Base-by-base conservation (phyloP, 768 basidiomycete genomes). In the Leccinum rimulosum region DNA sequence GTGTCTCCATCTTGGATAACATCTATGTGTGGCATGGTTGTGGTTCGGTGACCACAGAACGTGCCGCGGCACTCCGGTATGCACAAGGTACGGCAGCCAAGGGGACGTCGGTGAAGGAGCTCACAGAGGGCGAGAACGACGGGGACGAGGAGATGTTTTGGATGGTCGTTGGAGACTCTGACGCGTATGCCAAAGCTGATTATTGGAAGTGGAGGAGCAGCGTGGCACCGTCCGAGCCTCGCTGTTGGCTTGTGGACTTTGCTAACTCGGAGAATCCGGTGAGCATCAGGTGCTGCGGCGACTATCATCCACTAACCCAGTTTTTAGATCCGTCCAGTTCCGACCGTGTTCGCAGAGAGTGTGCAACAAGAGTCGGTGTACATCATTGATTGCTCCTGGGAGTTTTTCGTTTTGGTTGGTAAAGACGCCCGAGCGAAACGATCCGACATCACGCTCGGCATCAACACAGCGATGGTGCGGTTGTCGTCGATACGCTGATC, bases 21-120 rank as follows among this genome's bases (percentile, higher is more conserved):
- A 74, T 88, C 38, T 93, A 91, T 63, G 83, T 93, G 35, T 94
- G 93, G 92, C 78, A 92, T 68, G 92, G 92, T 4, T 77, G 82
- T 54, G 92, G 92, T 27, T 86, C 91, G 3, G 76, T 76, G 14
- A 50, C 76, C 6, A 61, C 64, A 33, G 92, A 94, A 72, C 82
- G 84, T 57, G 64, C 76, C 31, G 88, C 85, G 6, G 89, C 90
- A 0, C 63, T 82, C 17, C 70, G 75, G 58, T 93, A 93, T 69
- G 88, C 83, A 3, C 73, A 75, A 33, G 73, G 69, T 6, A 73
- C 91, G 43, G 74, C 77, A 0, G 64, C 69, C 19, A 73, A 73
- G 50, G 69, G 74, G 4, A 71, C 72, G 7, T 67, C 67, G 15
- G 73, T 86, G 19, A 73, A 82, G 7, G 87, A 89, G 61, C 78